phyloP scores from a whole-genome alignment of 345 rosid species.

The Syzygium jambos region DNA sequence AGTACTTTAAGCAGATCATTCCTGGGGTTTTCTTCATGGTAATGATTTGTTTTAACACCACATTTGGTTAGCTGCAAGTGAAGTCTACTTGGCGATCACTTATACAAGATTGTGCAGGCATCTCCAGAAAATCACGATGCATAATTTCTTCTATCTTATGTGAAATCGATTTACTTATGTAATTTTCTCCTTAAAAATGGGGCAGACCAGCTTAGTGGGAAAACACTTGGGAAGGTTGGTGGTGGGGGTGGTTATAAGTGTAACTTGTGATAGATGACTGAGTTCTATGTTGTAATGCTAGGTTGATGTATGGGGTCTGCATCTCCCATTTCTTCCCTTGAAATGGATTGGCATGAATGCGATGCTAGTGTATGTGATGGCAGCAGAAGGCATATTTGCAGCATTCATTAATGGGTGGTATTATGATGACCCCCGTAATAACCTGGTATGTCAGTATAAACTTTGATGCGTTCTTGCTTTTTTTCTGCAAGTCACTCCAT shows the following conservation, averaged over 20 bases:
- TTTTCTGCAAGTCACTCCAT: background rate
- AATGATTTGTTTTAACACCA: background rate
- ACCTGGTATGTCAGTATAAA: conserved; percentile 40
- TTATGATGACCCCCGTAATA: conserved; percentile 51
- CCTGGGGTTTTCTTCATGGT: background rate
- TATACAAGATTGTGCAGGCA: background rate
- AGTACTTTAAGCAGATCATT: background rate
- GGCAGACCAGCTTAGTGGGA: background rate
- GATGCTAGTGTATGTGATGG: conserved; percentile 93
- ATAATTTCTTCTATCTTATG: background rate
- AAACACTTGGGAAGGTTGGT: background rate
- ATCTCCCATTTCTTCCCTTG: conserved; percentile 43
- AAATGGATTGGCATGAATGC: conserved; percentile 96
- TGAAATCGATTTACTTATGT: background rate
- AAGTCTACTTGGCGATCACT: background rate
- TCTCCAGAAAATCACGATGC: background rate
- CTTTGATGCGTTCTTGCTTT: background rate
- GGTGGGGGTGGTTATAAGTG: background rate
- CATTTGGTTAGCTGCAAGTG: background rate
- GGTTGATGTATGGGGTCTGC: conserved; percentile 59
- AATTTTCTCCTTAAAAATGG: background rate
- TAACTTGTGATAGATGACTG: background rate
- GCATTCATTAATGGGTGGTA: conserved; percentile 92
- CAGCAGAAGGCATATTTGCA: conserved; percentile 86
- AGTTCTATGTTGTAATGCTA: conserved; percentile 8